Evolutionary conservation across 768 basidiomycete genomes (phyloP).

Genomic region (Leccinum incarnatum): DNA sequence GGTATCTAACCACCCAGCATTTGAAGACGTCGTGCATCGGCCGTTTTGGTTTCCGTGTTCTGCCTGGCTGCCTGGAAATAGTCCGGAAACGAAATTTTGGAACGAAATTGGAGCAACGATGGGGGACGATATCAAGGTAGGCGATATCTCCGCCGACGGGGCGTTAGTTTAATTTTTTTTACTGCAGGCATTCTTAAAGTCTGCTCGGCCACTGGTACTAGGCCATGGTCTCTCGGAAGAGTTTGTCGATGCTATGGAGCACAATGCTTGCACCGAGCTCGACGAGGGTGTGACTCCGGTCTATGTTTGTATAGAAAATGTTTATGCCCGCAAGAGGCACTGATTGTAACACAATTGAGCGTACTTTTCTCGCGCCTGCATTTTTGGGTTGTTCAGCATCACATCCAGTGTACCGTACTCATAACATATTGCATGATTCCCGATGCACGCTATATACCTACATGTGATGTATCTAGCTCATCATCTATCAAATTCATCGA

Average conservation of each 20-base stretch:
- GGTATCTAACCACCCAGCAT: constrained; percentile 50
- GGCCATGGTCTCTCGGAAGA: constrained; percentile 55
- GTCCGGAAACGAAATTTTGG: constrained; percentile 31
- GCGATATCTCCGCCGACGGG: constrained; percentile 2
- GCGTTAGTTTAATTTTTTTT: background rate
- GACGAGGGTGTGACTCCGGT: constrained; percentile 42
- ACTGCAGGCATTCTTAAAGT: constrained; percentile 58
- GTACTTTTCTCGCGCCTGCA: background rate
- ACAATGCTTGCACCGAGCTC: constrained; percentile 51
- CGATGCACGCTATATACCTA: constrained; percentile 11
- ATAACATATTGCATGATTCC: constrained; percentile 19
- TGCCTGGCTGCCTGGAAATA: constrained; percentile 39
- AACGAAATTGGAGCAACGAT: constrained; percentile 44
- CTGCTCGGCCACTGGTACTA: constrained; percentile 66
- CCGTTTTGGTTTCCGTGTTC: constrained; percentile 65
- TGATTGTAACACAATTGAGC: constrained; percentile 12
- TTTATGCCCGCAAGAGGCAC: constrained; percentile 47
- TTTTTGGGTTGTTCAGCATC: constrained; percentile 14
- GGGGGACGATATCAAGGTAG: constrained; percentile 60
- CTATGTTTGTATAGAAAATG: constrained; percentile 56
- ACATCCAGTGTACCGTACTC: constrained; percentile 22
- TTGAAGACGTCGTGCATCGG: constrained; percentile 56
- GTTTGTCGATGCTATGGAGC: constrained; percentile 53
- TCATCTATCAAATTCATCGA: constrained; percentile 3
- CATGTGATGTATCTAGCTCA: background rate